phyloP scores from a whole-genome alignment of 495 filamentous ascomycete genomes.

The Daldinia vernicosa region DNA sequence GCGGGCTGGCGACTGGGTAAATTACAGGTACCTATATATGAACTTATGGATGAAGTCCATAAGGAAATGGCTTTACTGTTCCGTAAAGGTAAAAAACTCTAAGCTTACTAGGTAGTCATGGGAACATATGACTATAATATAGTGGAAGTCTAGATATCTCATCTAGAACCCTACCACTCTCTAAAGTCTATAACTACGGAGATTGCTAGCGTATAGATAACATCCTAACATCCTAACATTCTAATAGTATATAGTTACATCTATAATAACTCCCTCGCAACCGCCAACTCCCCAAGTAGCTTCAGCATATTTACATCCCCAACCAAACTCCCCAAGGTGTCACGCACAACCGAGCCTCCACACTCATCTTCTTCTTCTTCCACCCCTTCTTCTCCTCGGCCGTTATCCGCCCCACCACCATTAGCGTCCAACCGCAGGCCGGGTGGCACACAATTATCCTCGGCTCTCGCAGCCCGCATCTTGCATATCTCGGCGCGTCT shows the following conservation, averaged over 20 bases:
- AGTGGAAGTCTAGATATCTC: too few relatives aligned
- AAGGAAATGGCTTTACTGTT: too few relatives aligned
- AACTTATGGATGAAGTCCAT: neutral
- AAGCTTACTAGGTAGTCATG: too few relatives aligned
- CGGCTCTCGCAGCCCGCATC: slow-evolving; percentile 44
- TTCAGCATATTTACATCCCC: slow-evolving; percentile 18
- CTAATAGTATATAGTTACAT: too few relatives aligned
- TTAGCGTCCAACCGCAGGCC: slow-evolving; percentile 14
- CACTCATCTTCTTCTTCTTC: slow-evolving; percentile 40
- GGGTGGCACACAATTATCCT: slow-evolving; percentile 46
- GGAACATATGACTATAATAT: too few relatives aligned
- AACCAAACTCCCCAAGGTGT: slow-evolving; percentile 27
- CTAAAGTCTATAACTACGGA: too few relatives aligned
- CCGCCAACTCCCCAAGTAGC: slow-evolving; percentile 18
- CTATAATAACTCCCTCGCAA: slow-evolving; percentile 1
- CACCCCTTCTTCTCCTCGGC: neutral
- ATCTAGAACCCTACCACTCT: too few relatives aligned
- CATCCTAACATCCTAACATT: too few relatives aligned
- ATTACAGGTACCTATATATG: too few relatives aligned
- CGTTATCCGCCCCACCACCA: neutral
- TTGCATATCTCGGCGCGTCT: slow-evolving; percentile 43
- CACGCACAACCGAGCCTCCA: slow-evolving; percentile 33
- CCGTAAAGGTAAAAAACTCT: too few relatives aligned
- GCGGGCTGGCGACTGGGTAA: neutral
- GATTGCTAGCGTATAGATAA: too few relatives aligned